Evolutionary conservation across 495 filamentous ascomycete genomes (phyloP), one percentile per base, ranked within the genome.

Genomic region (Xylaria cubensis): DNA sequence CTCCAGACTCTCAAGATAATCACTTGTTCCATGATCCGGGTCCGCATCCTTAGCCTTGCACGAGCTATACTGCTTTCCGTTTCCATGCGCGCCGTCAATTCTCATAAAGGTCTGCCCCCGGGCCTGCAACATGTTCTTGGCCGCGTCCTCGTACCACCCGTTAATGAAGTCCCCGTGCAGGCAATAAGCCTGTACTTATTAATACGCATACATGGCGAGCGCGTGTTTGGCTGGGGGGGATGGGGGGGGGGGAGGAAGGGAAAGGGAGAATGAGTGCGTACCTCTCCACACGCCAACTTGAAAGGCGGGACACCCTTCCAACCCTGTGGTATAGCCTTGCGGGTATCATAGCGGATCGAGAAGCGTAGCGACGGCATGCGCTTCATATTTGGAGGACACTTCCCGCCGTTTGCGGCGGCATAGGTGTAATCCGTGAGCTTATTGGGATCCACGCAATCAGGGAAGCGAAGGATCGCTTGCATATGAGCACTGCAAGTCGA

Each of bases 121-220:
- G 0, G 80, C 80, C 68, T 78, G 70, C 32, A 80, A 65, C 76
- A 82, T 73, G 21, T 50, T 78, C 75, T 77, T 73, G n/a, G 64
- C 72, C 8, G 80, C 79, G 56, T 82, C 80, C 41, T 79, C 76
- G 29, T 72, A 81, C 79, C 80, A 82, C 4, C 80, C 79, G 48
- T 81, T 82, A 66, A 82, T 78, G 46, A 81, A 80, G 56, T 82
- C 80, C 2, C 80, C 79, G 42, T 82, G 78, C 68, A 80, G 77
- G 69, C 78, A 82, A 71, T 29, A n/a, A n/a, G n/a, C n/a, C n/a
- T n/a, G n/a, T n/a, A n/a, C n/a, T n/a, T n/a, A n/a, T n/a, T n/a
- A n/a, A n/a, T n/a, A n/a, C n/a, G n/a, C n/a, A n/a, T n/a, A n/a
- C n/a, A n/a, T n/a, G n/a, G n/a, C n/a, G n/a, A n/a, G n/a, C n/a